A percentile compares a stretch with the other conserved stretches of the same genome.
Evolutionary conservation across 1,284 basidiomycete genomes (phyloP).

Genomic region (Pseudozyma sp.): DNA sequence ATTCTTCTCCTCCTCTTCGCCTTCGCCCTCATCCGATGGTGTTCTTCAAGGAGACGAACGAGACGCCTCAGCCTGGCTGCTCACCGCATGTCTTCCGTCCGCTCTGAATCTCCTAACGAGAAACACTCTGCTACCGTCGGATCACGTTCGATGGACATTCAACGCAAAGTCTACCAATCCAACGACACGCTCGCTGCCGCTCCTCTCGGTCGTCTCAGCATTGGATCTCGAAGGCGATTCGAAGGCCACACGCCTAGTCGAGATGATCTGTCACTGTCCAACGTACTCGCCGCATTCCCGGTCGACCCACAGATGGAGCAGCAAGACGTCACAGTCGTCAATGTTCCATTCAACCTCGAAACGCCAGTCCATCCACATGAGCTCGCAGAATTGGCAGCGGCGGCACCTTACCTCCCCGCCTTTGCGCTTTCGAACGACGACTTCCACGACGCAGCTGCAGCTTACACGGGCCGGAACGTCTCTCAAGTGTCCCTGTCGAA

Average conservation of each 20-base stretch:
- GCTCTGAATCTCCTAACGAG: slow-evolving; percentile 4
- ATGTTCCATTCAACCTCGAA: slow-evolving; percentile 1
- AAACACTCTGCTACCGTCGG: slow-evolving; percentile 1
- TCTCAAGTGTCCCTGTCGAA: neutral
- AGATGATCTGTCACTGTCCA: slow-evolving; percentile 11
- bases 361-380: too few relatives aligned
- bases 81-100: slow-evolving; percentile 12
- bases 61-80: slow-evolving; percentile 5
- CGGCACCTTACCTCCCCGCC: neutral
- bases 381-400: neutral
- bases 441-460: neutral
- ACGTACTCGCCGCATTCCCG: slow-evolving; percentile 4
- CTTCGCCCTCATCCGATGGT: slow-evolving; percentile 18
- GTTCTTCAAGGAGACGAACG: slow-evolving; percentile 22
- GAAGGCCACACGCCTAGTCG: neutral
- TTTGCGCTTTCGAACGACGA: neutral
- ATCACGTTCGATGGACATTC: slow-evolving; percentile 2
- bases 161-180: neutral
- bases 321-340: slow-evolving; percentile 10
- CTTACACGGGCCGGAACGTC: too few relatives aligned
- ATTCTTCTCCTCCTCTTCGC: slow-evolving; percentile 7
- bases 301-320: neutral
- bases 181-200: slow-evolving; percentile 10
- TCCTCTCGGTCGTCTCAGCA: slow-evolving; percentile 2
- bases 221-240: slow-evolving; percentile 5